Base-by-base conservation (phyloP, 352 stramenopile genomes). In the Pythium folliculosum region DNA sequence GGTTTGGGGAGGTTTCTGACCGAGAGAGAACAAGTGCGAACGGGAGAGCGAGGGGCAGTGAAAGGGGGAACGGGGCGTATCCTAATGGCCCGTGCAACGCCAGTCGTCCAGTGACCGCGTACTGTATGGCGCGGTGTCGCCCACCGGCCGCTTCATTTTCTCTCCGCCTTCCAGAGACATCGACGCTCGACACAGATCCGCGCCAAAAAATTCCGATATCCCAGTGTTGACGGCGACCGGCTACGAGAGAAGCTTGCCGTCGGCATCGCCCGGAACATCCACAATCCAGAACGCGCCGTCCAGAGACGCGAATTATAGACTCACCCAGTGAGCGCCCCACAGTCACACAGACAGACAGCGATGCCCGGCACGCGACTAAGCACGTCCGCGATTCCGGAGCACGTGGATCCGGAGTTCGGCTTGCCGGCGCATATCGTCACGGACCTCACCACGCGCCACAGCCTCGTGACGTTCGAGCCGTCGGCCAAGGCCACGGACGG, bases 381-480 rank as follows among this genome's bases (percentile, higher is more conserved):
- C 53, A 79, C 84, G 44, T 87, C 82, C 25, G 76, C 78, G 12
- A 65, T 90, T 35, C 78, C 75, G 4, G 78, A 86, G 64, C 60
- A 60, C 37, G 68, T 81, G 27, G 78, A 90, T 60, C 64, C 73
- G 17, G 67, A 72, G 43, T 81, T 89, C 57, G 70, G 77, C 32
- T 51, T 89, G 22, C 69, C 81, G 0, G 64, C 68, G 6, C 63
- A 74, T 17, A 27, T 56, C 10, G 53, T 61, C 38, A 69, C 72
- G 43, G 80, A 77, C n/a, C 66, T 65, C 58, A 75, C 52, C 44
- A 87, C 80, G 43, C 84, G 84, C 61, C 87, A 76, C 67, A 90
- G 82, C 49, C 69, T 92, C 38, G 73, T 84, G 17, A 72, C 75
- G 13, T 74, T 90, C 19, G 76, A 86, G 27, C 63, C 69, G n/a